Evolutionary conservation across 2,329 filamentous ascomycete genomes (phyloP).

Genomic region (Colletotrichum sp.): DNA sequence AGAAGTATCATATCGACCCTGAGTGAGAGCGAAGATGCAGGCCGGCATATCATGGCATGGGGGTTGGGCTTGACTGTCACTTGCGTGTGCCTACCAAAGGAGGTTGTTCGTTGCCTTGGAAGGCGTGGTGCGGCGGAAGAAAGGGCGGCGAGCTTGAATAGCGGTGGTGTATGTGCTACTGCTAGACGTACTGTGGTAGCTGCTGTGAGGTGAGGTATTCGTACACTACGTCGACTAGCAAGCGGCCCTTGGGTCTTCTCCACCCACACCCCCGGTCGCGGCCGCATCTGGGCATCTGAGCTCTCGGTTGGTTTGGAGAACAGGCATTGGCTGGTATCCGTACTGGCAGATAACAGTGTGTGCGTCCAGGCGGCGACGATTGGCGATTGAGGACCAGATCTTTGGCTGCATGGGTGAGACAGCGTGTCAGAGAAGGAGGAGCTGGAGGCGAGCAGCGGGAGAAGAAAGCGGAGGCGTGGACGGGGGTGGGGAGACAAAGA

Average conservation of each 20-base stretch:
- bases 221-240: background rate
- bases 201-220: background rate
- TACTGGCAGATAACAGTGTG: constrained; percentile 1
- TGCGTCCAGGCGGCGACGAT: background rate
- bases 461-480: constrained; percentile 1
- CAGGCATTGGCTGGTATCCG: background rate
- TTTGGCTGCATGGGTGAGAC: constrained; percentile 17
- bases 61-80: background rate
- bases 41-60: background rate
- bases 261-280: background rate
- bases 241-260: background rate
- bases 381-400: background rate
- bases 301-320: background rate
- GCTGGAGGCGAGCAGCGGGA: background rate
- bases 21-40: background rate
- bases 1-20: background rate
- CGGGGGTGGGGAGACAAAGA: background rate
- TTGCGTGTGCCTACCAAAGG: background rate
- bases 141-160: background rate
- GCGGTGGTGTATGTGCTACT: background rate
- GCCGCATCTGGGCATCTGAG: background rate
- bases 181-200: background rate
- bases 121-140: background rate
- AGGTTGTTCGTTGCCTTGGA: background rate
- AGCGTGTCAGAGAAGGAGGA: constrained; percentile 16